A percentile compares a stretch with the other conserved stretches of the same genome.
These are phyloP conservation scores for Apiospora kogelbergensis DNA, from an alignment of 2,329 filamentous ascomycete genomes.

Conservation along the genomic window DNA sequence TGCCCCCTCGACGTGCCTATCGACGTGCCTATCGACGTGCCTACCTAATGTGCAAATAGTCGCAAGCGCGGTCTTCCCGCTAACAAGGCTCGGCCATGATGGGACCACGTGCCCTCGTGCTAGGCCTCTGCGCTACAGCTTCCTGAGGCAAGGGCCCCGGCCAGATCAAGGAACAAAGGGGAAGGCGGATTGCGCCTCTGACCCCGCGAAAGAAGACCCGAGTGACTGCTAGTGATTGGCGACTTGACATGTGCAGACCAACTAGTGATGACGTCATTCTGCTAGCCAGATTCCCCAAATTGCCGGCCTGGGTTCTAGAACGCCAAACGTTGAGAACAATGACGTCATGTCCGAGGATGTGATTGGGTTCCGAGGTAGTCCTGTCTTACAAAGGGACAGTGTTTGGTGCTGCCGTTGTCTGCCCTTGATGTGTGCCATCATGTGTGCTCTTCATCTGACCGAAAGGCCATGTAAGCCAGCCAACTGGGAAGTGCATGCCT, in stretches of 20 bases:
- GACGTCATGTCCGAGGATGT: neutral
- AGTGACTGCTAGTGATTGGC: neutral
- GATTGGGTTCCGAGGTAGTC: neutral
- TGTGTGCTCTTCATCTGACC: neutral
- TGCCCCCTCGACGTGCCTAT: too few species aligned
- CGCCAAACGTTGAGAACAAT: neutral
- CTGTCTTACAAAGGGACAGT: too few species aligned
- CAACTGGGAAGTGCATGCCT: neutral
- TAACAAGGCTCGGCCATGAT: neutral
- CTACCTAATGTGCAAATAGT: neutral
- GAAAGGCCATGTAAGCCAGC: neutral
- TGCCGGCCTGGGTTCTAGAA: neutral
- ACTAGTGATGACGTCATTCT: neutral
- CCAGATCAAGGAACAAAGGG: neutral
- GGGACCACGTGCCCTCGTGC: neutral
- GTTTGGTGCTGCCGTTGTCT: too few species aligned
- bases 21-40: too few species aligned
- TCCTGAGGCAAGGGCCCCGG: neutral
- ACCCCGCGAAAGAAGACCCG: neutral
- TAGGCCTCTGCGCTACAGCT: neutral
- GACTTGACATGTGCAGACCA: neutral
- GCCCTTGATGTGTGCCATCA: too few species aligned
- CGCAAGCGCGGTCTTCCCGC: neutral
- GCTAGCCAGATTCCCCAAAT: neutral
- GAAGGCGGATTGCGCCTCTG: neutral